Conservation (phyloP, 2,329 filamentous ascomycete species). For the Talaromyces sp. region DNA sequence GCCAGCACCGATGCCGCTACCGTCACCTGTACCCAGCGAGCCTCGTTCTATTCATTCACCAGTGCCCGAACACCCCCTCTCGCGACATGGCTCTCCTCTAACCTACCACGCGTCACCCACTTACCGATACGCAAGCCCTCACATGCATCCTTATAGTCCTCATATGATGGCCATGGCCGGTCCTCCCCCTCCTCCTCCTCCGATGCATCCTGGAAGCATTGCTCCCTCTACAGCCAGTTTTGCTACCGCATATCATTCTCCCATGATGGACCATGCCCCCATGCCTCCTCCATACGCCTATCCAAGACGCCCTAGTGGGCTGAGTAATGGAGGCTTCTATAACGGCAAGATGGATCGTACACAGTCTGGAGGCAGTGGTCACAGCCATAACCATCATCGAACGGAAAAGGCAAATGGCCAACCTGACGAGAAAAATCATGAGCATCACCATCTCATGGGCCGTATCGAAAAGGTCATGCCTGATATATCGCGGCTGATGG, state of each 20-base stretch:
- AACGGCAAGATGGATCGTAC: constrained; percentile 5
- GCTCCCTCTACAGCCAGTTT: constrained; percentile 24
- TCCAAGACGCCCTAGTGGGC: constrained; percentile 10
- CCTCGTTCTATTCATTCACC: constrained; percentile 18
- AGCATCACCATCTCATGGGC: constrained; percentile 36
- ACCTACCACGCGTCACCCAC: constrained; percentile 16
- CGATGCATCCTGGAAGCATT: constrained; percentile 21
- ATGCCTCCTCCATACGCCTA: constrained; percentile 29
- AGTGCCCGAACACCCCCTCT: constrained; percentile 18
- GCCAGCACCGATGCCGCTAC: constrained; percentile 19
- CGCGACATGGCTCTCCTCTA: constrained; percentile 20
- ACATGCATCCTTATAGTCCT: constrained; percentile 32
- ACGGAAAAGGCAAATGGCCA: constrained; percentile 2
- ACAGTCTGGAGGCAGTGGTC: background rate
- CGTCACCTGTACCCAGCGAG: constrained; percentile 28
- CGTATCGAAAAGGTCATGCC: constrained; percentile 44
- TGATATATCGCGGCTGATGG: constrained; percentile 39
- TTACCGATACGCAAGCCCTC: constrained; percentile 30
- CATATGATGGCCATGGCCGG: constrained; percentile 27
- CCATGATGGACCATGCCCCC: constrained; percentile 29
- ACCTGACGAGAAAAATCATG: constrained; percentile 14
- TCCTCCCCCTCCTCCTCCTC: constrained; percentile 18
- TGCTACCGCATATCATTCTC: constrained; percentile 29
- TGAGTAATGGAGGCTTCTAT: constrained; percentile 19
- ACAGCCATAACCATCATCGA: constrained; percentile 5